Evolutionary conservation across 2,329 filamentous ascomycete genomes (phyloP), one percentile per base, ranked within the genome.

Genomic region (Trichocomaceae sp.): DNA sequence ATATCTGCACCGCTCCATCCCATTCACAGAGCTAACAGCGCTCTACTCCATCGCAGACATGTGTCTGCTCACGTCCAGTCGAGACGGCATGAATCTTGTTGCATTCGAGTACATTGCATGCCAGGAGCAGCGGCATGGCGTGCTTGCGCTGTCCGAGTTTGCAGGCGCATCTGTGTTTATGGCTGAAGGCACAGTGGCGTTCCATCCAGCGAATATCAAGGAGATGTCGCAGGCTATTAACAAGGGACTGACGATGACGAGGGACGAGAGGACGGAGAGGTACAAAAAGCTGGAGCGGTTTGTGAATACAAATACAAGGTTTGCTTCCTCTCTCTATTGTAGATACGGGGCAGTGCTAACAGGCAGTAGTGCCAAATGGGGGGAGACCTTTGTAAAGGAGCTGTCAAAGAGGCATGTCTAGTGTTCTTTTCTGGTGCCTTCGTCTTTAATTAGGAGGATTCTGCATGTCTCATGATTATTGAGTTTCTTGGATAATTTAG

Each of bases 1-100:
- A 71, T 96, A 96, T 75, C 85, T 97, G 64, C 90, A 97, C 74
- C 90, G 95, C 72, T 93, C 88, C 2, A 87, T 96, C 61, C 81
- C 82, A n/a, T 96, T 96, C 64, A 88, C 95, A 57, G 91, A 96
- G 72, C 82, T 97, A 35, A 90, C 90, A n/a, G 90, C 90, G 0
- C 79, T 97, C 5, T 97, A 97, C 68, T 87, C 88, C 19, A 83
- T 92, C 17, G 90, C 88, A 2, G 91, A 96, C 66, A 87, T 88
- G 48, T 95, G 90, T 67, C 79, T 96, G 5, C 89, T 95, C 41
- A 92, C 87, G 3, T 96, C 88, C 0, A 95, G 87, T 5, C 85
- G 92, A 44, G 92, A 97, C 66, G 92, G 92, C 65, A 96, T 97
- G 91, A 97, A 97, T 70, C 81, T 97, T 13, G 92, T 97, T 19